phyloP scores from a whole-genome alignment of 1,284 basidiomycete species.

The Sporisorium reilianum region DNA sequence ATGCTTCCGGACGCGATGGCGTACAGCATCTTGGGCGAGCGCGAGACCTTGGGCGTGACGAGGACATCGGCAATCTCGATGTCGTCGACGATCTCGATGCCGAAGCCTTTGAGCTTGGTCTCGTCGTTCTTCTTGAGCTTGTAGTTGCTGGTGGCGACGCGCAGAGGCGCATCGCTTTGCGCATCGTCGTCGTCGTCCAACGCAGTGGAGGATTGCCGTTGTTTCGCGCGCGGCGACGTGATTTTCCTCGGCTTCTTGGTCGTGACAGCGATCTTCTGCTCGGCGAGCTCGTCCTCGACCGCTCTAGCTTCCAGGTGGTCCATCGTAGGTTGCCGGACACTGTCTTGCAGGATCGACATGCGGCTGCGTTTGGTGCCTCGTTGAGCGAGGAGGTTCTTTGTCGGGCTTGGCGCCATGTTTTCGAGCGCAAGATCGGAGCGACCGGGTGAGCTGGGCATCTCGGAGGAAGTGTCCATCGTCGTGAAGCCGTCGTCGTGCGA shows the following conservation, averaged over 20 bases:
- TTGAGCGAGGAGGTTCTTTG: slow-evolving; percentile 6
- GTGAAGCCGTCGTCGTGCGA: slow-evolving; percentile 17
- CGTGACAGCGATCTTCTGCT: not conserved
- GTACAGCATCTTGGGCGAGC: slow-evolving; percentile 49
- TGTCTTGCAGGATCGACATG: slow-evolving; percentile 23
- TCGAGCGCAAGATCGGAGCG: slow-evolving; percentile 3
- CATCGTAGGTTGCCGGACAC: slow-evolving; percentile 15
- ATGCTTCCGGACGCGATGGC: slow-evolving; percentile 40
- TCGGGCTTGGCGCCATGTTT: slow-evolving; percentile 1
- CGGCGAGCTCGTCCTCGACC: slow-evolving; percentile 4
- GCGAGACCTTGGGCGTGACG: slow-evolving; percentile 42
- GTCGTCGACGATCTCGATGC: slow-evolving; percentile 36
- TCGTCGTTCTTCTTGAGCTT: slow-evolving; percentile 36
- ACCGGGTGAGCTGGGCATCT: slow-evolving; percentile 25
- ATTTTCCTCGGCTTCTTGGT: slow-evolving; percentile 10
- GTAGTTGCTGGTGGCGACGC: slow-evolving; percentile 39
- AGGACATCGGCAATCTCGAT: slow-evolving; percentile 44
- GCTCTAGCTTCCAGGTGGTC: slow-evolving; percentile 9
- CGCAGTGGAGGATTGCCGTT: not conserved
- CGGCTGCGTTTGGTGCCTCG: slow-evolving; percentile 29
- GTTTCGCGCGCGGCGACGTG: not conserved
- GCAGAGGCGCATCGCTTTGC: slow-evolving; percentile 9
- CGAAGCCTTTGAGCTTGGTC: slow-evolving; percentile 24
- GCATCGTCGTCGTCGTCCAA: not conserved
- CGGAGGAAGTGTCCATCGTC: slow-evolving; percentile 21